Conservation (phyloP, 495 filamentous ascomycete species). For the Bathelium albidoporum region DNA sequence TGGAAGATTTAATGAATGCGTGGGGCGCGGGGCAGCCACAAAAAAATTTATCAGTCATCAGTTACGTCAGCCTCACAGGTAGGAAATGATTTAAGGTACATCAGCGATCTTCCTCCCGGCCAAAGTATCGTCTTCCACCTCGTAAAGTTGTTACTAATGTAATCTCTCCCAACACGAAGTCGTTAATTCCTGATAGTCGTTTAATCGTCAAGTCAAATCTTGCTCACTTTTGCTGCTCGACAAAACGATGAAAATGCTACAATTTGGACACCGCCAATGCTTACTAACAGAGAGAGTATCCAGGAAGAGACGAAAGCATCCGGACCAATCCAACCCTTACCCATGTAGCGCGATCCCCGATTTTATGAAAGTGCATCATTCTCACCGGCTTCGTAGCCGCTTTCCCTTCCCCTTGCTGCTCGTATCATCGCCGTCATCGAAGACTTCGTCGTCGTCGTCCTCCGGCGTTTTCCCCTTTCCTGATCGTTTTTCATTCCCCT, state of each 20-base stretch:
- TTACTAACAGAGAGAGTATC: not conserved
- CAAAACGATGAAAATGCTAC: not conserved
- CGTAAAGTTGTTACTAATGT: no score
- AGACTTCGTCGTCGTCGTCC: slow-evolving; percentile 39
- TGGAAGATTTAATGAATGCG: not conserved
- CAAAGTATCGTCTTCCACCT: no score
- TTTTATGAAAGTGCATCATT: not conserved
- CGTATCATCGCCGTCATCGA: slow-evolving; percentile 11
- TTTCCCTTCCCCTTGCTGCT: slow-evolving; percentile 6
- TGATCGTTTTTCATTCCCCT: slow-evolving; percentile 58
- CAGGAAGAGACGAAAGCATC: not conserved
- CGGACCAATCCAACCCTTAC: no score
- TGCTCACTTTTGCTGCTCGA: not conserved
- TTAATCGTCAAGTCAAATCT: not conserved
- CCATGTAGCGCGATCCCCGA: no score
- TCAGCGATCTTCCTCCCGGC: no score
- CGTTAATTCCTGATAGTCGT: not conserved
- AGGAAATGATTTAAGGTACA: no score
- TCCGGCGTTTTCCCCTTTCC: slow-evolving; percentile 28
- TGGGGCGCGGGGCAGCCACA: not conserved
- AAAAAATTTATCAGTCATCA: no score
- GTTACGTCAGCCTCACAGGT: no score
- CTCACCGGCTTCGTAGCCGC: not conserved
- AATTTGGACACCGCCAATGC: not conserved
- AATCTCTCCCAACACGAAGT: not conserved